Evolutionary conservation across 106 monocot genomes (phyloP), one percentile per base, ranked within the genome.

Genomic region (Acorus calamus): DNA sequence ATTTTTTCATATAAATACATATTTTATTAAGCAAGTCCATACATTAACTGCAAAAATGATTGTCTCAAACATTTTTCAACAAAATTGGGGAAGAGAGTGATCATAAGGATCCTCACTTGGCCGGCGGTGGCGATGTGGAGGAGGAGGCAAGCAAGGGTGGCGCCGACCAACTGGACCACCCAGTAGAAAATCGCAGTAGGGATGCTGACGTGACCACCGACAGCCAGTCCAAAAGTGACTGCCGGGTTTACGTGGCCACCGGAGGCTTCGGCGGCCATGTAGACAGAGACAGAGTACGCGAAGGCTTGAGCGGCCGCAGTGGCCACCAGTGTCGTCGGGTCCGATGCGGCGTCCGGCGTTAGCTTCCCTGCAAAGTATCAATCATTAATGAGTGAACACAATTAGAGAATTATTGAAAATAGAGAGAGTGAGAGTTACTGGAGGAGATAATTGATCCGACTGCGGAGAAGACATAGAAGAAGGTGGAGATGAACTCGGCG

Each of bases 231-330:
- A 42, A 65, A 44, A 10, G 65, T 65, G 9, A 65, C 65, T 2
- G 65, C 65, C 4, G 65, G 65, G 53, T 65, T 65, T 10, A 65
- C 5, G 65, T 65, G 53, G 43, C 65, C 65, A 41, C 65, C 65
- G 2, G 65, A 65, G 65, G 44, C 14, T 8, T 53, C 43, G n/a
- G 52, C 65, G 28, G 65, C 51, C 50, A 50, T 28, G 50, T 48
- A 50, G 28, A 50, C 52, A 4, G 65, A 14, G 8, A 53, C 42
- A 53, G 43, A 65, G 42, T 52, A 3, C 41, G 53, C 65, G 65
- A 65, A 65, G 28, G 52, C 52, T 28, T 65, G 50, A 7, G 52
- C 65, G 11, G 53, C 42, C 2, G 65, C 65, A 7, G 42, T 43
- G 4, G 65, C 65, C 42, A 53, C 14, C 52, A 50, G 4, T 3